Evolutionary conservation across 345 rosid genomes (phyloP).

Genomic region (Eucalyptus viminalis): DNA sequence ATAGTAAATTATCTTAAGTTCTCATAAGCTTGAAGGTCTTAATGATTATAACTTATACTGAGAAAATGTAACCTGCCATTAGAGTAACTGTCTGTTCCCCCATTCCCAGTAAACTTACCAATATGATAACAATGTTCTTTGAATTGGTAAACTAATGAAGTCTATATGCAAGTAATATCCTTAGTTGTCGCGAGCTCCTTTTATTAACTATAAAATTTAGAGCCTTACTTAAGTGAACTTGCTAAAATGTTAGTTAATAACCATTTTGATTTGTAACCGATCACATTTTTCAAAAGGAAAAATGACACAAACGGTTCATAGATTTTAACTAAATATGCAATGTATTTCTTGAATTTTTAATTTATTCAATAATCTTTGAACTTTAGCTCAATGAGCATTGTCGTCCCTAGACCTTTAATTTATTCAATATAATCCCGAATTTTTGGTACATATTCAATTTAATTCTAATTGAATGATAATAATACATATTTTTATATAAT

Average conservation of each 20-base stretch:
- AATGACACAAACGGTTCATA: fast-evolving
- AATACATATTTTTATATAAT: neutral
- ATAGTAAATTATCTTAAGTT: neutral
- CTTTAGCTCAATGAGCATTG: no score
- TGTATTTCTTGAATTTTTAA: no score
- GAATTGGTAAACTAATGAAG: neutral
- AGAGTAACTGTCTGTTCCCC: neutral
- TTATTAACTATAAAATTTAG: neutral
- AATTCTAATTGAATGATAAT: neutral
- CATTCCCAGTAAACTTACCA: neutral
- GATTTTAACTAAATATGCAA: neutral
- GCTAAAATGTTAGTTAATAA: neutral
- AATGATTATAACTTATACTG: no score
- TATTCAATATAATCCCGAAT: fast-evolving
- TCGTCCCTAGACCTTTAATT: no score
- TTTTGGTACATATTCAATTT: neutral
- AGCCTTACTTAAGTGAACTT: neutral
- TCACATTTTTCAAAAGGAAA: neutral
- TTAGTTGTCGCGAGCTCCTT: neutral
- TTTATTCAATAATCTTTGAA: no score
- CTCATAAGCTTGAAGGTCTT: neutral
- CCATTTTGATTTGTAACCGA: neutral
- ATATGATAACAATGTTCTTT: neutral
- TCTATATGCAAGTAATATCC: neutral
- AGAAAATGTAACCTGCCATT: no score